Conservation (phyloP, 169 alveolate species). For the Plasmodium billcollinsi region DNA sequence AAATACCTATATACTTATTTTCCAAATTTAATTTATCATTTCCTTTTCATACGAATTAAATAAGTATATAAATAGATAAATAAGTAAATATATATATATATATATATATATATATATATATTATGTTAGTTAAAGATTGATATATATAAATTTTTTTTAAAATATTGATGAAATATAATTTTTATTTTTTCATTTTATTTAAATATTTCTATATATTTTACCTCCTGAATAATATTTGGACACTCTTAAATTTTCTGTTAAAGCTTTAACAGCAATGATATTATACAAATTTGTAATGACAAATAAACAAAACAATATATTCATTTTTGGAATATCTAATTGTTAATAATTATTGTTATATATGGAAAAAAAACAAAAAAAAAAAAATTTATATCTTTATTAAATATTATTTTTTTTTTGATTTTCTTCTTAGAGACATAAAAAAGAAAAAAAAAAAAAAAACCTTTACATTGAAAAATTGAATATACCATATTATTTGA, state of each 20-base stretch:
- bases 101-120: background rate
- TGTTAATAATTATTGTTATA: too few relatives aligned
- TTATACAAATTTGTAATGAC: slow-evolving; percentile 14
- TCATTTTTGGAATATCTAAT: slow-evolving; percentile 21
- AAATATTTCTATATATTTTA: slow-evolving; percentile 1
- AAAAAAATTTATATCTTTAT: too few relatives aligned
- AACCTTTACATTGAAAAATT: too few relatives aligned
- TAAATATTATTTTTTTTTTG: too few relatives aligned
- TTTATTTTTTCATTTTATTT: background rate
- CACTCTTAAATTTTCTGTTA: slow-evolving; percentile 64
- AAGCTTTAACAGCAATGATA: slow-evolving; percentile 24
- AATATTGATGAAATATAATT: too few relatives aligned
- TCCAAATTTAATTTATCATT: slow-evolving; percentile 9
- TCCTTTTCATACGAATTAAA: background rate
- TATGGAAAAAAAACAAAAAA: too few relatives aligned
- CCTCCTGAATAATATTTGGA: slow-evolving; percentile 36
- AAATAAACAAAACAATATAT: slow-evolving; percentile 25
- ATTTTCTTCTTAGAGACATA: too few relatives aligned
- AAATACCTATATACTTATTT: slow-evolving; percentile 38
- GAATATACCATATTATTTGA: too few relatives aligned
- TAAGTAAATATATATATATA: background rate
- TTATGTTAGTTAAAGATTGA: background rate
- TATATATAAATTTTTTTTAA: too few relatives aligned
- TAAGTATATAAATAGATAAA: background rate
- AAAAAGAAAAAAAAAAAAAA: too few relatives aligned